Evolutionary conservation across 306 rosid species (phyloP).

Genomic region (Cucumis hystrix): DNA sequence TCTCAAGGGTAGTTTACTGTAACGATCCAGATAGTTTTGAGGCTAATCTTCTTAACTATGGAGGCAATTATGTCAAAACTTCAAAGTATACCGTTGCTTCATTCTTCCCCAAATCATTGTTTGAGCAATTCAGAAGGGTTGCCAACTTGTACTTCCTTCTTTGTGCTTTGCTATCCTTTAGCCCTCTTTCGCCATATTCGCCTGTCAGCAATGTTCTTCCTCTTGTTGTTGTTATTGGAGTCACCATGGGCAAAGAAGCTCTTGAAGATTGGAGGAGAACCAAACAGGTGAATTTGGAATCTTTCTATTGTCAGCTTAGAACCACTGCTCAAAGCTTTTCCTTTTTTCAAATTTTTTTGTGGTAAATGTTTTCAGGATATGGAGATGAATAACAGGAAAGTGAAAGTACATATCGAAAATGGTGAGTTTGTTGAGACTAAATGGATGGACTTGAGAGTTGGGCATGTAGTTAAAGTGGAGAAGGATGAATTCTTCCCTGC

Average conservation of each 20-base stretch:
- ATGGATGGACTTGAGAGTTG: slow-evolving; percentile 89
- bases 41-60: slow-evolving; percentile 30
- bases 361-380: slow-evolving; percentile 48
- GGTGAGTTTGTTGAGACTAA: slow-evolving; percentile 45
- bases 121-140: slow-evolving; percentile 88
- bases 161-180: slow-evolving; percentile 62
- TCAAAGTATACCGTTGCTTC: slow-evolving; percentile 76
- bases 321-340: neutral
- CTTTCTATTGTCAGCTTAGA: neutral
- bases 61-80: slow-evolving; percentile 68
- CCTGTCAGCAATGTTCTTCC: slow-evolving; percentile 73
- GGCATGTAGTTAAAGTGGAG: slow-evolving; percentile 80
- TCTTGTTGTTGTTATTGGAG: slow-evolving; percentile 65
- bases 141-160: slow-evolving; percentile 78
- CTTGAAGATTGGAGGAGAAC: slow-evolving; percentile 77
- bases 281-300: slow-evolving; percentile 50
- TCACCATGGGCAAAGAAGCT: slow-evolving; percentile 80
- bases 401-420: slow-evolving; percentile 49
- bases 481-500: slow-evolving; percentile 92
- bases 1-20: slow-evolving; percentile 69
- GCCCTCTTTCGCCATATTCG: slow-evolving; percentile 75
- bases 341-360: neutral
- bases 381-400: slow-evolving; percentile 82
- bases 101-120: slow-evolving; percentile 73
- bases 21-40: slow-evolving; percentile 52